Conservation (phyloP, 345 rosid species). For the Eucalyptus urophylla region DNA sequence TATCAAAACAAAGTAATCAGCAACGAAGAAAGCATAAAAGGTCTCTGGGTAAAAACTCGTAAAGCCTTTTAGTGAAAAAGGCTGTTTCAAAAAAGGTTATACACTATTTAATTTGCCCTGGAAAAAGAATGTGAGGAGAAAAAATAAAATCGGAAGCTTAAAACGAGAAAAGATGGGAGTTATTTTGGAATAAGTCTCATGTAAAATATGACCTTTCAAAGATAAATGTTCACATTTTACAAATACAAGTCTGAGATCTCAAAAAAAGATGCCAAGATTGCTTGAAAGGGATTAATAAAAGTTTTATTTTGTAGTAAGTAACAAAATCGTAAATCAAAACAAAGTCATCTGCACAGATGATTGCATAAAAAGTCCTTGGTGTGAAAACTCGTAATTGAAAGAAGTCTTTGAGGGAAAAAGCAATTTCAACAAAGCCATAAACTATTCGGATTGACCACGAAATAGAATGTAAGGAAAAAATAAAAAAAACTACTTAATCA, state of each 20-base stretch:
- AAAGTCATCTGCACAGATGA: not conserved
- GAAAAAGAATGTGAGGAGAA: not conserved
- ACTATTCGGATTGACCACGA: not conserved
- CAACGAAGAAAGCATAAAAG: too few species aligned
- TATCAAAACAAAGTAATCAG: too few species aligned
- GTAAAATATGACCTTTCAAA: not conserved
- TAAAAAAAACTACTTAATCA: not conserved
- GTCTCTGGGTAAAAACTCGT: not conserved
- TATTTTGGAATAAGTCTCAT: not conserved
- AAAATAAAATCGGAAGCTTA: not conserved
- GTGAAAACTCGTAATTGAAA: not conserved
- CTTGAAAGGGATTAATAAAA: not conserved
- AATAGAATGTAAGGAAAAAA: not conserved
- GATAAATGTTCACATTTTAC: not conserved
- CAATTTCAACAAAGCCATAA: not conserved
- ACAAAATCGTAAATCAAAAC: too few species aligned
- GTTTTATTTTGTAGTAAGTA: not conserved
- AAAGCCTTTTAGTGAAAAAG: not conserved
- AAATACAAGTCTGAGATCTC: not conserved
- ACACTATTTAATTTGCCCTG: not conserved
- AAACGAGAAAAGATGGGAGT: not conserved
- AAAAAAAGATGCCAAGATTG: not conserved
- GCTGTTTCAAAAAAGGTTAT: not conserved
- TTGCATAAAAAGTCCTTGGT: not conserved
- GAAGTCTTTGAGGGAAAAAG: not conserved